Percentiles rank a stretch among this genome's conserved stretches.
These are phyloP conservation scores for Knufia fluminis DNA, from an alignment of 2,329 filamentous ascomycete species.

Conservation along the genomic window DNA sequence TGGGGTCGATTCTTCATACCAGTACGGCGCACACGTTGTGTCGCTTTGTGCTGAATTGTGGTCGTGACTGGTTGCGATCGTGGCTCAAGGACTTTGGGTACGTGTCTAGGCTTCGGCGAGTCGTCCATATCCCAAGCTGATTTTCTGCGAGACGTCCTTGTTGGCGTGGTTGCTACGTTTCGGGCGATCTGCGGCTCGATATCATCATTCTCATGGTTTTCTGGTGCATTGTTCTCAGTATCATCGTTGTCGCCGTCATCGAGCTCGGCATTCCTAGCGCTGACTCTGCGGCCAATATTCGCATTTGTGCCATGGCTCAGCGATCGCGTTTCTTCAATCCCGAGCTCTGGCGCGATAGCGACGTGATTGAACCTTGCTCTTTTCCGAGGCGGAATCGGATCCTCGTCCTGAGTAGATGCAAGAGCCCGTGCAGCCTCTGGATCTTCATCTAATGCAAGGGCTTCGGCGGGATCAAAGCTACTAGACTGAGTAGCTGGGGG, in stretches of 20 bases:
- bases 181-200: neutral
- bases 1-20: neutral
- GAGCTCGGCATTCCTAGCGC: neutral
- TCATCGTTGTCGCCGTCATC: neutral
- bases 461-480: neutral
- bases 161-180: neutral
- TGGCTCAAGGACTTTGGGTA: neutral
- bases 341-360: neutral
- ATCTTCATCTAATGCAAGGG: neutral
- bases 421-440: neutral
- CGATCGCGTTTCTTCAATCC: neutral
- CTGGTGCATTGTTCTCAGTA: neutral
- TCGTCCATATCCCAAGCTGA: neutral
- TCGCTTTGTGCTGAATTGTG: neutral
- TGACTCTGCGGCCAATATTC: constrained; percentile 1
- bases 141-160: neutral
- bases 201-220: neutral
- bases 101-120: neutral
- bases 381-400: neutral
- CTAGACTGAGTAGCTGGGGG: neutral
- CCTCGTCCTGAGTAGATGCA: constrained; percentile 3
- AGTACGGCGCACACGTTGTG: neutral
- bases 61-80: neutral
- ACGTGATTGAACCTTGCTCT: neutral
- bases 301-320: neutral